Base-by-base conservation (phyloP, 768 basidiomycete species). In the Russula virescens region DNA sequence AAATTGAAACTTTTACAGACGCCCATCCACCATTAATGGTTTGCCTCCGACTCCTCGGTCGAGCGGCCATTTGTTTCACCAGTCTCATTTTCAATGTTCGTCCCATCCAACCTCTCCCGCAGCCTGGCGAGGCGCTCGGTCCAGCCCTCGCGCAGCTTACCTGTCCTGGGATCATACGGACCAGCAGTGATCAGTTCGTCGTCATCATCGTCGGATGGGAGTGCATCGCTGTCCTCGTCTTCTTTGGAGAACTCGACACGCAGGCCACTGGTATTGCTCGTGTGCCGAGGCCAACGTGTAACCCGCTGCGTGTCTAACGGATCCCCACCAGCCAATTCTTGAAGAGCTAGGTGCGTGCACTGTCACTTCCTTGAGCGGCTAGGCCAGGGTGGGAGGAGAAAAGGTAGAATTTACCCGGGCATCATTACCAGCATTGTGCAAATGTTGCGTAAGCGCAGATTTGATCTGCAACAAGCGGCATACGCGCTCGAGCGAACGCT, bases 391-490 rank as follows among this genome's bases (percentile, higher is more conserved):
- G 47, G 23, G 35, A 11, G 42, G 28, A 34, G 23, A 3, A 28
- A 34, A 14, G 7, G 19, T 13, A 21, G 19, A 43, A 25, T 21
- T 40, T 68, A 92, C 91, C 71, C 87, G 80, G 1, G 91, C 91
- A 71, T 94, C 90, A 69, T 93, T 94, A 0, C 91, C 91, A 1
- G 89, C 91, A 69, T 94, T 95, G 77, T 93, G 93, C 61, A 88
- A 73, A 67, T 79, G 76, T 38, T 78, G 66, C 1, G 82, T 81
- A 0, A 74, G 65, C 34, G 61, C 7, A 16, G 50, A 46, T 21
- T 58, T 53, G 54, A 92, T 78, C 54, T 83, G 80, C 23, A 94
- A 78, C 55, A 85, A 81, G 50, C 76, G 75, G 72, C 87, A 89
- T 34, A 85, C 79, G 43, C 83, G 81, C 63, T 81, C 81, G 23